Percentiles rank a stretch among this genome's conserved stretches.
These are phyloP conservation scores for Pythium insidiosum DNA, from an alignment of 352 stramenopile genomes.

Conservation along the genomic window DNA sequence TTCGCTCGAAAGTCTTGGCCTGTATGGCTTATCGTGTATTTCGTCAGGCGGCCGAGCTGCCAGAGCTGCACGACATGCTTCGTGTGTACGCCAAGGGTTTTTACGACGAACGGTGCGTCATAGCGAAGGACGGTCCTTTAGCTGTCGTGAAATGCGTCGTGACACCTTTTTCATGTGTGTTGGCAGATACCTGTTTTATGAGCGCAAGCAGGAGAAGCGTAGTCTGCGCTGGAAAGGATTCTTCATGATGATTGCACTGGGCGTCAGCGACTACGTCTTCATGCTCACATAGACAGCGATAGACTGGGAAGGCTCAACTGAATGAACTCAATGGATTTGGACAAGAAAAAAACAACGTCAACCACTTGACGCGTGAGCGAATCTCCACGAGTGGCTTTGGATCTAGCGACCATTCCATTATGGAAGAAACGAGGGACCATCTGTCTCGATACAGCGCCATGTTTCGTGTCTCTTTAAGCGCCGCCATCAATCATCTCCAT, in stretches of 20 bases:
- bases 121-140: neutral
- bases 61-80: conserved; percentile 49
- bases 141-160: too few species aligned
- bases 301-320: too few species aligned
- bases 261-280: conserved; percentile 44
- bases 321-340: neutral
- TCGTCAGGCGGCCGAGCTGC: conserved; percentile 38
- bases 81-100: conserved; percentile 63
- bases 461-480: too few species aligned
- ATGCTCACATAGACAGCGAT: conserved; percentile 3
- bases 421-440: too few species aligned
- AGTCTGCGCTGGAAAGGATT: conserved; percentile 49
- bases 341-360: neutral
- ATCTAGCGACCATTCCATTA: too few species aligned
- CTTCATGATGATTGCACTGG: conserved; percentile 33
- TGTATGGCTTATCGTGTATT: too few species aligned
- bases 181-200: conserved; percentile 41
- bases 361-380: too few species aligned
- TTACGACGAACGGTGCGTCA: conserved; percentile 47
- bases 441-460: too few species aligned
- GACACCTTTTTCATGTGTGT: too few species aligned
- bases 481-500: too few species aligned
- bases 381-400: too few species aligned
- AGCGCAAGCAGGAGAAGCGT: conserved; percentile 46
- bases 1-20: too few species aligned